phyloP scores from a whole-genome alignment of 2,329 filamentous ascomycete species.

The Nemania diffusa region DNA sequence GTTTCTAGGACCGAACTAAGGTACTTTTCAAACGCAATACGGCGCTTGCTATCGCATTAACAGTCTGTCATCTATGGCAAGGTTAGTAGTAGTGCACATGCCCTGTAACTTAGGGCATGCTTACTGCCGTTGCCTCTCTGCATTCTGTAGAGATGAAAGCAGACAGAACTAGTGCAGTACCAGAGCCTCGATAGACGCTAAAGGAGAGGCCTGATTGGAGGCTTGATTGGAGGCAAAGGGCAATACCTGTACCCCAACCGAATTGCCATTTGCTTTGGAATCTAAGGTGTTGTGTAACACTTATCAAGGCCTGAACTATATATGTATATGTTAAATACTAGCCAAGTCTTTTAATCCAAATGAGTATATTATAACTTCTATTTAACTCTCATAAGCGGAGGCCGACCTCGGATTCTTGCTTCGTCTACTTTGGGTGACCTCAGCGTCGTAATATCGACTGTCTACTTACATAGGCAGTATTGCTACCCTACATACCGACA shows the following conservation, averaged over 20 bases:
- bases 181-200: background rate
- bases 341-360: too few relatives aligned
- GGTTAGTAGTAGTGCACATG: background rate
- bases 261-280: background rate
- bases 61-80: background rate
- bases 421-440: too few relatives aligned
- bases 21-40: background rate
- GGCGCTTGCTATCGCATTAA: background rate
- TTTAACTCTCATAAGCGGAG: too few relatives aligned
- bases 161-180: background rate
- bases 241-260: background rate
- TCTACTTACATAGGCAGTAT: too few relatives aligned
- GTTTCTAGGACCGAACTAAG: background rate
- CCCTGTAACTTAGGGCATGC: background rate
- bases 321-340: too few relatives aligned
- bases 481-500: too few relatives aligned
- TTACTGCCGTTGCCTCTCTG: background rate
- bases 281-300: background rate
- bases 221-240: background rate
- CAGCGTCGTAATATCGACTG: too few relatives aligned
- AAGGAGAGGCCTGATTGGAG: background rate
- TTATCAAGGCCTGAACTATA: too few relatives aligned
- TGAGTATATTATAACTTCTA: too few relatives aligned
- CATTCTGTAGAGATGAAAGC: background rate
- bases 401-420: too few relatives aligned